These are phyloP conservation scores for Metschnikowia noctiluminum DNA, from an alignment of 805 yeast genomes.

Conservation along the genomic window DNA sequence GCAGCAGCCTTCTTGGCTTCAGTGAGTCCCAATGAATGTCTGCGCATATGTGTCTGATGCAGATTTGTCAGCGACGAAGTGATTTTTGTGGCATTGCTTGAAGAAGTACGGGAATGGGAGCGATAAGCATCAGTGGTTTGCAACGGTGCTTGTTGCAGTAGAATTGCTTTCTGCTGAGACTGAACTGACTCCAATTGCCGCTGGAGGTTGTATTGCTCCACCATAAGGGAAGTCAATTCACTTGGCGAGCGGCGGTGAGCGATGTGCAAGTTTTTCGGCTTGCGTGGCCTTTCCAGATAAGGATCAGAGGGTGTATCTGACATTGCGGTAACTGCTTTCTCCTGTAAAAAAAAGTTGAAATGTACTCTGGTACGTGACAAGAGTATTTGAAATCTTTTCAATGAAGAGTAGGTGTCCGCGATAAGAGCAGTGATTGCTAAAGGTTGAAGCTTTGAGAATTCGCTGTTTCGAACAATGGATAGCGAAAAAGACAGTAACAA, in stretches of 20 bases:
- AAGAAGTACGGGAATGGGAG: conserved; percentile 35
- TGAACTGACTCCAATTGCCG: conserved; percentile 90
- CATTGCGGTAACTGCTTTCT: conserved; percentile 5
- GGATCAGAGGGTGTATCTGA: conserved; percentile 13
- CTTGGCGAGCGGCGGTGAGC: conserved; percentile 98
- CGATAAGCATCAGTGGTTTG: conserved; percentile 26
- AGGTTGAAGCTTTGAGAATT: too few relatives aligned
- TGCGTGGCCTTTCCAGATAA: conserved; percentile 17
- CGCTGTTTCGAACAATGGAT: too few relatives aligned
- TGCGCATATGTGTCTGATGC: conserved; percentile 71
- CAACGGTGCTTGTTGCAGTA: conserved; percentile 48
- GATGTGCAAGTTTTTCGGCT: conserved; percentile 59
- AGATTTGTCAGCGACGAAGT: conserved; percentile 27
- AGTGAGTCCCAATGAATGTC: conserved; percentile 86
- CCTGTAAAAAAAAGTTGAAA: neutral
- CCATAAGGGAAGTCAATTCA: conserved; percentile 87
- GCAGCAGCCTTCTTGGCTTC: conserved; percentile 99
- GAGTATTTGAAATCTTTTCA: too few relatives aligned
- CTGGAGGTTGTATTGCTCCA: conserved; percentile 85
- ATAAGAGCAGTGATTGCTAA: too few relatives aligned
- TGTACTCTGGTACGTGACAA: too few relatives aligned
- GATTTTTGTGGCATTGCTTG: conserved; percentile 28
- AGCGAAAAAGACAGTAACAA: too few relatives aligned
- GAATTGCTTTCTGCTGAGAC: conserved; percentile 84
- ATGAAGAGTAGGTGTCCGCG: too few relatives aligned